These are phyloP conservation scores for Diaporthe ampelina DNA, from an alignment of 2,329 filamentous ascomycete species.

Conservation along the genomic window DNA sequence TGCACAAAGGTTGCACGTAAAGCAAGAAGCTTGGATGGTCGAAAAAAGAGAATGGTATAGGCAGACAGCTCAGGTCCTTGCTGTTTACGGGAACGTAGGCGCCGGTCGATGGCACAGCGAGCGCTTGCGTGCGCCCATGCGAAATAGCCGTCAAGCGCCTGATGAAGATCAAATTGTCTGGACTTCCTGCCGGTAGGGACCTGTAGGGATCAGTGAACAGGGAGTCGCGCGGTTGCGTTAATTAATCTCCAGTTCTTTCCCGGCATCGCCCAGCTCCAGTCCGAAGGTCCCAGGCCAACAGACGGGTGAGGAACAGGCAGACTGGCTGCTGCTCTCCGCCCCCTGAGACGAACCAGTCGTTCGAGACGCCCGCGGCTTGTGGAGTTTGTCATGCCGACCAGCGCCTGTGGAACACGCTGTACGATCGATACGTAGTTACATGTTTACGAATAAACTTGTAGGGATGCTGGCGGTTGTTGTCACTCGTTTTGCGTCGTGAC, in stretches of 20 bases:
- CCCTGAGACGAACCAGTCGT: neutral
- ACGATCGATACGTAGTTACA: neutral
- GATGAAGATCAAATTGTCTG: constrained; percentile 17
- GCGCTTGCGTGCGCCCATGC: neutral
- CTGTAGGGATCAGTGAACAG: neutral
- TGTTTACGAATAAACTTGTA: neutral
- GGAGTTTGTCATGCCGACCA: constrained; percentile 2
- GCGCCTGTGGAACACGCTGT: neutral
- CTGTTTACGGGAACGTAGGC: constrained; percentile 1
- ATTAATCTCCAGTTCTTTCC: constrained; percentile 17
- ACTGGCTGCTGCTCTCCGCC: neutral
- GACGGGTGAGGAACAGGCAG: too few species aligned
- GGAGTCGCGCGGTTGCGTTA: constrained; percentile 17
- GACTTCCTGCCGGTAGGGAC: neutral
- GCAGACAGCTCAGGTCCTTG: neutral
- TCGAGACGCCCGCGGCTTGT: constrained; percentile 22
- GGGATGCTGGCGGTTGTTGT: neutral
- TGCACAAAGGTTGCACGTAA: neutral
- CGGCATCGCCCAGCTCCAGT: neutral
- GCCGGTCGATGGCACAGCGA: constrained; percentile 3
- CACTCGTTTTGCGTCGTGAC: neutral
- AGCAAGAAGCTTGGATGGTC: neutral
- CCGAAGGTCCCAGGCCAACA: neutral
- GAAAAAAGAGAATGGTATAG: neutral
- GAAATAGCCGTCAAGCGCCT: constrained; percentile 10